phyloP scores from a whole-genome alignment of 2,329 filamentous ascomycete species.

The Fusarium musae region DNA sequence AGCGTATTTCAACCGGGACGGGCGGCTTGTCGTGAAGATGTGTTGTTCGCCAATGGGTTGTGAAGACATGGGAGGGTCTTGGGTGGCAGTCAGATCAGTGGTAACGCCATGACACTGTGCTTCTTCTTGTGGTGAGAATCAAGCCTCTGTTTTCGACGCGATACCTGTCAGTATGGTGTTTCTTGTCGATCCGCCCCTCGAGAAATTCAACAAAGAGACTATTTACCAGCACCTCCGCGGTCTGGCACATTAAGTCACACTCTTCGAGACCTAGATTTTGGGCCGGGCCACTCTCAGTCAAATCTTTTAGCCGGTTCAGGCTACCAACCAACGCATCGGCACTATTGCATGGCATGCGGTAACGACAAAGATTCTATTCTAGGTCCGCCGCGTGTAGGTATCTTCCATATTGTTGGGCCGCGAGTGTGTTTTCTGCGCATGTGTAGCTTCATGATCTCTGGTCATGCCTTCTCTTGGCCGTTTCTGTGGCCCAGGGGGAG shows the following conservation, averaged over 20 bases:
- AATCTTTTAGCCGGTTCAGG: neutral
- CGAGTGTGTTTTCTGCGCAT: conserved; percentile 47
- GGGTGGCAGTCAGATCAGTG: neutral
- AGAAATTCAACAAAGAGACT: neutral
- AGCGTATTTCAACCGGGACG: neutral
- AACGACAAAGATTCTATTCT: fast-evolving
- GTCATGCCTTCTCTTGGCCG: conserved; percentile 49
- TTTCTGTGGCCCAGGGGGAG: conserved; percentile 44
- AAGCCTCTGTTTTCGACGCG: neutral
- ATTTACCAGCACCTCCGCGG: neutral
- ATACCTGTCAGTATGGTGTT: neutral
- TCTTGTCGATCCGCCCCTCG: neutral
- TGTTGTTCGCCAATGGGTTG: fast-evolving
- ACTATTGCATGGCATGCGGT: fast-evolving
- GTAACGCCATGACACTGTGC: neutral
- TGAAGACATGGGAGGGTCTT: too few relatives aligned
- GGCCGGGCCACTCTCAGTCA: neutral
- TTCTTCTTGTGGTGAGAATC: neutral
- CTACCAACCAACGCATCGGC: neutral
- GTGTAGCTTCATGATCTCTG: conserved; percentile 53
- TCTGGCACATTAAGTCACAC: neutral
- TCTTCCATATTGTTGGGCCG: neutral
- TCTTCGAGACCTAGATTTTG: neutral
- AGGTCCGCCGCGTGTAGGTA: fast-evolving
- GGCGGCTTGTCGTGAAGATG: fast-evolving